Evolutionary conservation across 192 early-diverging fungal species (phyloP), one percentile per base, ranked within the genome.

Genomic region (Chytriomyces hyalinus): DNA sequence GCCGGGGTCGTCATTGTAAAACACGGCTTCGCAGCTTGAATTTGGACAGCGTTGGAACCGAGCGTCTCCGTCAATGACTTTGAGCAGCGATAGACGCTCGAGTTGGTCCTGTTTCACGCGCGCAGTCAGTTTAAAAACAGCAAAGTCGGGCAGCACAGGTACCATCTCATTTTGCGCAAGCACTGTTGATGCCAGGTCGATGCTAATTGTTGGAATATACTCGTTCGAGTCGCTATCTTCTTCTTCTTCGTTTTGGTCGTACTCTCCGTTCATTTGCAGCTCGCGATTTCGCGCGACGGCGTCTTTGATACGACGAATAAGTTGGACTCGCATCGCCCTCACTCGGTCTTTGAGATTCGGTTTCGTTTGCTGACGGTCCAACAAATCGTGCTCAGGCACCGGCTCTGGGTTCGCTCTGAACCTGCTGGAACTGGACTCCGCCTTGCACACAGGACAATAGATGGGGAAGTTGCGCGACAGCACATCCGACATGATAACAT

Each of bases 21-120:
- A 48, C 15, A 77, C 48, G 4, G 24, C 76, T 43, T 60, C 76
- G 47, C 76, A 77, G 46, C 11, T 50, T 6, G 24, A 8, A 3
- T 77, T 67, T 9, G 76, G 76, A 48, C 76, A 77, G 26, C 65
- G 65, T 43, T 49, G 67, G 28, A 77, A 77, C 11, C 47, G 3
- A 2, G 50, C 50, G 45, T 77, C 67, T 11, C 44, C 8, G 26
- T 67, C 49, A 22, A 77, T 22, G 46, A 47, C 76, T 62, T 22
- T 70, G 7, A 61, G 57, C 53, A 77, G 46, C 8, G 59, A 70
- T 22, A 77, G 9, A 4, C 67, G 65, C 36, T 77, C 67, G 43
- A 77, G 51, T 43, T 26, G 49, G 4, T 75, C 62, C 73, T 75
- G 59, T 17, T 10, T 17, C 11, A 17, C 24, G 17, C 17, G 26